phyloP scores from a whole-genome alignment of 2,329 filamentous ascomycete genomes.

The Venturia aucupariae region DNA sequence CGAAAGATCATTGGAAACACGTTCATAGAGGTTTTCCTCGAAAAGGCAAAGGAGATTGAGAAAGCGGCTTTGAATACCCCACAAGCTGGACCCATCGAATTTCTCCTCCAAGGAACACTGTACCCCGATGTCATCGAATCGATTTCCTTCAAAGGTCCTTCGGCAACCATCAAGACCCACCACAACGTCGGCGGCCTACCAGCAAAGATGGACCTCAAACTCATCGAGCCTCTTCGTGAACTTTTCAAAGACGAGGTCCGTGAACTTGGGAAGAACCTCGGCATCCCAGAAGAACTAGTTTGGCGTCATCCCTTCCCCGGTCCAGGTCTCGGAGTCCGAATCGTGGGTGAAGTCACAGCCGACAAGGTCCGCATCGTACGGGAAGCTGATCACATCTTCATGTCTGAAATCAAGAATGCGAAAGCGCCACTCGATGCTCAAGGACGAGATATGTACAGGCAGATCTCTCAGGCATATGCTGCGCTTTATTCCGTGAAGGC shows the following conservation, averaged over 20 bases:
- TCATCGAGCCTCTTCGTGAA: slow-evolving; percentile 70
- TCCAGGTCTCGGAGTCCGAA: slow-evolving; percentile 65
- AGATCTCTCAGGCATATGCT: slow-evolving; percentile 63
- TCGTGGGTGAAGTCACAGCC: slow-evolving; percentile 74
- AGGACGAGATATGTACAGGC: slow-evolving; percentile 52
- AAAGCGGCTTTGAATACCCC: slow-evolving; percentile 57
- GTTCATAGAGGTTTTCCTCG: slow-evolving; percentile 77
- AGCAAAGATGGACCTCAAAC: slow-evolving; percentile 52
- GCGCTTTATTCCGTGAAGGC: slow-evolving; percentile 57
- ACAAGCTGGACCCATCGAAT: slow-evolving; percentile 68
- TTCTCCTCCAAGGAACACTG: slow-evolving; percentile 78
- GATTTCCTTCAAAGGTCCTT: slow-evolving; percentile 64
- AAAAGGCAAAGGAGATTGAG: slow-evolving; percentile 67
- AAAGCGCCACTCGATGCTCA: not conserved
- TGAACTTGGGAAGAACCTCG: slow-evolving; percentile 57
- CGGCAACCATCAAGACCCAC: slow-evolving; percentile 64
- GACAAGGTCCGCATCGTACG: slow-evolving; percentile 71
- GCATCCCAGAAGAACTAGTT: slow-evolving; percentile 65
- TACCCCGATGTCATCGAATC: slow-evolving; percentile 67
- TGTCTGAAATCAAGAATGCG: slow-evolving; percentile 61
- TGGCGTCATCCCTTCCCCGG: slow-evolving; percentile 73
- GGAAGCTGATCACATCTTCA: slow-evolving; percentile 71
- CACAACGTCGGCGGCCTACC: slow-evolving; percentile 65
- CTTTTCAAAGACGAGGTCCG: slow-evolving; percentile 81
- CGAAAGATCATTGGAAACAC: slow-evolving; percentile 80